phyloP scores from a whole-genome alignment of 495 filamentous ascomycete genomes.

The Penicillium herquei region DNA sequence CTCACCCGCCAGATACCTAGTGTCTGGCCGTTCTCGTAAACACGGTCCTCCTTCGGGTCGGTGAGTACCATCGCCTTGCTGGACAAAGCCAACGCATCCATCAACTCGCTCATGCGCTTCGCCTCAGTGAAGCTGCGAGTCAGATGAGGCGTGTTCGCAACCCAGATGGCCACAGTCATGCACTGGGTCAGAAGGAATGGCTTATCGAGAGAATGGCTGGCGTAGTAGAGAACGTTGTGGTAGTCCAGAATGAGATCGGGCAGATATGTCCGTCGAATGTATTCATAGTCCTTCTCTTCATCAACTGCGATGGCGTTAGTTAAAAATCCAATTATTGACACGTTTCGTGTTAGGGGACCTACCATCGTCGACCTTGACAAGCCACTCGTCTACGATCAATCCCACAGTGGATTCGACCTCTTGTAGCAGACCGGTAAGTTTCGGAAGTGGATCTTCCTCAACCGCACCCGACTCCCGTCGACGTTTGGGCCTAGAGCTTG shows the following conservation, averaged over 20 bases:
- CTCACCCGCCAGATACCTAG: slow-evolving; percentile 50
- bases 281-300: slow-evolving; percentile 41
- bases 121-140: slow-evolving; percentile 62
- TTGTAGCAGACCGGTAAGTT: slow-evolving; percentile 33
- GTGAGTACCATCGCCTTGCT: slow-evolving; percentile 72
- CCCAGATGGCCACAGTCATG: slow-evolving; percentile 71
- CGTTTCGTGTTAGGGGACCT: slow-evolving; percentile 14
- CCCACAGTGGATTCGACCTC: slow-evolving; percentile 33
- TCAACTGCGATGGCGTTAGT: slow-evolving; percentile 28
- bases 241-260: slow-evolving; percentile 83
- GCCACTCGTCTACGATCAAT: slow-evolving; percentile 42
- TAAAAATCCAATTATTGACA: slow-evolving; percentile 5
- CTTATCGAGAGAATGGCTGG: slow-evolving; percentile 60
- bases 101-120: slow-evolving; percentile 72
- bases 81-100: slow-evolving; percentile 68
- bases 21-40: slow-evolving; percentile 37
- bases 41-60: slow-evolving; percentile 29
- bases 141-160: slow-evolving; percentile 63
- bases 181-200: slow-evolving; percentile 64
- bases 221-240: slow-evolving; percentile 68
- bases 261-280: slow-evolving; percentile 70
- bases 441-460: slow-evolving; percentile 26
- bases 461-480: slow-evolving; percentile 37
- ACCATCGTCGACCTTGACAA: slow-evolving; percentile 36
- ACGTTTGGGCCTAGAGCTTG: slow-evolving; percentile 24